These are phyloP conservation scores for Botrytis sinoallii DNA, from an alignment of 2,329 filamentous ascomycete species.

Conservation along the genomic window DNA sequence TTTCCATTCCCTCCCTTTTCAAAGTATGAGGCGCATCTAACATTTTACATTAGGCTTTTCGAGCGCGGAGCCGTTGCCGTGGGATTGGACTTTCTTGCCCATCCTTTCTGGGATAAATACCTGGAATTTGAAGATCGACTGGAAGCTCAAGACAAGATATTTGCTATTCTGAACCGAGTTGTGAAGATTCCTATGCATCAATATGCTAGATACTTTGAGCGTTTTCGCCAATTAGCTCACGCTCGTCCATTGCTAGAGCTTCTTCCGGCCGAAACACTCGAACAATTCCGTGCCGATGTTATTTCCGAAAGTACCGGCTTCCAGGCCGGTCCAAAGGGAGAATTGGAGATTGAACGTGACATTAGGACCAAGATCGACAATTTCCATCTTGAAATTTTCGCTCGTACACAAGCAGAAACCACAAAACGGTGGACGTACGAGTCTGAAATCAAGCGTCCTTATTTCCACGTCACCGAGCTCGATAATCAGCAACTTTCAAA, in stretches of 20 bases:
- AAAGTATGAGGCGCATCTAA: conserved; percentile 27
- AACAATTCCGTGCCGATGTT: conserved; percentile 68
- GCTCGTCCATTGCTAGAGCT: conserved; percentile 70
- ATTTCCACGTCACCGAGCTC: conserved; percentile 93
- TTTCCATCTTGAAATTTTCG: conserved; percentile 77
- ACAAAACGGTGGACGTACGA: conserved; percentile 94
- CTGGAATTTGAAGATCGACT: conserved; percentile 93
- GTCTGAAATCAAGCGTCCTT: conserved; percentile 89
- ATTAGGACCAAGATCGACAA: conserved; percentile 76
- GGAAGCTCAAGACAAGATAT: conserved; percentile 80
- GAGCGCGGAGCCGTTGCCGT: conserved; percentile 83
- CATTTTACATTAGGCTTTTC: conserved; percentile 64
- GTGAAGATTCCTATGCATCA: conserved; percentile 93
- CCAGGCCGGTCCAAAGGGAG: conserved; percentile 55
- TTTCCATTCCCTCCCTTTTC: conserved; percentile 31
- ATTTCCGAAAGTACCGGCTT: conserved; percentile 58
- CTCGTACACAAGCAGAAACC: conserved; percentile 79
- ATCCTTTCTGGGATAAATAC: conserved; percentile 99
- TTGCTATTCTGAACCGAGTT: conserved; percentile 76
- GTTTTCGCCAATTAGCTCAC: conserved; percentile 75
- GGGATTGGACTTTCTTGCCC: conserved; percentile 88
- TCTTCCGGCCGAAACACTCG: conserved; percentile 63
- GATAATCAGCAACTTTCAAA: conserved; percentile 81
- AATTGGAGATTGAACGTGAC: conserved; percentile 79
- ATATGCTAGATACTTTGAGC: conserved; percentile 91